These are phyloP conservation scores for Alternaria ethzedia DNA, from an alignment of 2,329 filamentous ascomycete genomes.

Conservation along the genomic window DNA sequence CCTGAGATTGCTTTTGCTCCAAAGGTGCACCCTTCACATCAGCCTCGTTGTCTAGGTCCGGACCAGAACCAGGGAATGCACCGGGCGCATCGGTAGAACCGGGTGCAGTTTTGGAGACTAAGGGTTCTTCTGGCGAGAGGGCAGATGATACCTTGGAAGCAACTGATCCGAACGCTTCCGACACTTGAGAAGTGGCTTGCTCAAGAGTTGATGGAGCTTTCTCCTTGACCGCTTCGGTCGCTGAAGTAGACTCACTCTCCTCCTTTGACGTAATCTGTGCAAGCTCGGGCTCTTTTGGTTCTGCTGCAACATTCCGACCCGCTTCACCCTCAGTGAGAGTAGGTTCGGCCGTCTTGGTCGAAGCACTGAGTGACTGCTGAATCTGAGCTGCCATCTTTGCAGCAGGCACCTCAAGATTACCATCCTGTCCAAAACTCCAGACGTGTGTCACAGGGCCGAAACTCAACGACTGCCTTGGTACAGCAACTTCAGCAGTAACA, in stretches of 20 bases:
- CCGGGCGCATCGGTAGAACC: conserved; percentile 28
- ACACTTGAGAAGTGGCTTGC: conserved; percentile 2
- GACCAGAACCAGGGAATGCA: conserved; percentile 24
- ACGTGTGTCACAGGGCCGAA: conserved; percentile 40
- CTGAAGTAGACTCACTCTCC: conserved; percentile 4
- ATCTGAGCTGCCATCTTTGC: conserved; percentile 38
- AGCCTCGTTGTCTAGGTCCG: conserved; percentile 9
- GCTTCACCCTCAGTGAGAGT: conserved; percentile 4
- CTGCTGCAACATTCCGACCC: conserved; percentile 7
- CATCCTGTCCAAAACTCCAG: conserved; percentile 46
- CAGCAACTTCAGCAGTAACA: conserved; percentile 48
- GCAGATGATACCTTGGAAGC: conserved; percentile 4
- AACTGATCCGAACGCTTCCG: conserved; percentile 1
- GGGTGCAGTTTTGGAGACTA: conserved; percentile 15
- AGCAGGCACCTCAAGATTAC: conserved; percentile 42
- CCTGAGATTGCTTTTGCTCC: conserved; percentile 12
- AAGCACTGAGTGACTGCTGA: conserved; percentile 22
- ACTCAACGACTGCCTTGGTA: conserved; percentile 29
- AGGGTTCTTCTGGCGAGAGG: conserved; percentile 13
- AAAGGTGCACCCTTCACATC: conserved; percentile 1
- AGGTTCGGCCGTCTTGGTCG: conserved; percentile 9
- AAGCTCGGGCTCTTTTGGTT: conserved; percentile 14
- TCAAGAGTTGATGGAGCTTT: conserved; percentile 1
- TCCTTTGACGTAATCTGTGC: conserved; percentile 11
- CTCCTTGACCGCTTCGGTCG: background rate